Evolutionary conservation across 352 stramenopile species (phyloP).

Genomic region (Pythium oligandrum): DNA sequence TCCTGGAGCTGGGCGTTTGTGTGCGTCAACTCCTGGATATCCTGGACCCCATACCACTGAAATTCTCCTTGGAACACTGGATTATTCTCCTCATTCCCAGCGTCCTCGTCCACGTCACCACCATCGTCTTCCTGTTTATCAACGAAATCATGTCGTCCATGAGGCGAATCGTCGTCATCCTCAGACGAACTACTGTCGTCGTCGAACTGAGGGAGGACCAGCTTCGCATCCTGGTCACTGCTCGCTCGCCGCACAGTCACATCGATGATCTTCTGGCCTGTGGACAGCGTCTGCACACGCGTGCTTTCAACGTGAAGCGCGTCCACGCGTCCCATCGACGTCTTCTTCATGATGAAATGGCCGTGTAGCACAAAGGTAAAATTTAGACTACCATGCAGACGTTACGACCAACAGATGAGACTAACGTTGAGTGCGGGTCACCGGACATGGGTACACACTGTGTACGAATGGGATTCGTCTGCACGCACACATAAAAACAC

Average conservation of each 20-base stretch:
- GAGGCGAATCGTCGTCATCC: conserved; percentile 2
- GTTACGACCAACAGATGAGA: too few species aligned
- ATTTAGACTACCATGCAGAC: too few species aligned
- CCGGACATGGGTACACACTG: too few species aligned
- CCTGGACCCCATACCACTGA: conserved; percentile 42
- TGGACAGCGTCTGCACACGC: conserved; percentile 25
- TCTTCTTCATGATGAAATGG: too few species aligned
- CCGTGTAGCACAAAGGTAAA: too few species aligned
- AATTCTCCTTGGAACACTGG: conserved; percentile 24
- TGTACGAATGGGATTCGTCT: too few species aligned
- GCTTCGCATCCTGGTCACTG: conserved; percentile 17
- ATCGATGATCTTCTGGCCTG: conserved; percentile 55
- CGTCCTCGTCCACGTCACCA: conserved; percentile 20
- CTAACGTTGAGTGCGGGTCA: too few species aligned
- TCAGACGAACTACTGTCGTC: conserved; percentile 46
- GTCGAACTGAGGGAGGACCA: conserved; percentile 65
- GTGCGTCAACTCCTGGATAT: conserved; percentile 68
- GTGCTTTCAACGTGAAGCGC: conserved; percentile 48
- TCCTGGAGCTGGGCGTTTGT: conserved; percentile 36
- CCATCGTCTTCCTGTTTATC: conserved; percentile 19
- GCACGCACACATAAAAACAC: too few species aligned
- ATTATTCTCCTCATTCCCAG: not conserved
- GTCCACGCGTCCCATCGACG: too few species aligned
- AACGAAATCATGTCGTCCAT: conserved; percentile 4
- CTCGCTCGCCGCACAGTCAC: conserved; percentile 32